Base-by-base conservation (phyloP, 2,329 filamentous ascomycete genomes). In the Pleochaeta shiraiana region DNA sequence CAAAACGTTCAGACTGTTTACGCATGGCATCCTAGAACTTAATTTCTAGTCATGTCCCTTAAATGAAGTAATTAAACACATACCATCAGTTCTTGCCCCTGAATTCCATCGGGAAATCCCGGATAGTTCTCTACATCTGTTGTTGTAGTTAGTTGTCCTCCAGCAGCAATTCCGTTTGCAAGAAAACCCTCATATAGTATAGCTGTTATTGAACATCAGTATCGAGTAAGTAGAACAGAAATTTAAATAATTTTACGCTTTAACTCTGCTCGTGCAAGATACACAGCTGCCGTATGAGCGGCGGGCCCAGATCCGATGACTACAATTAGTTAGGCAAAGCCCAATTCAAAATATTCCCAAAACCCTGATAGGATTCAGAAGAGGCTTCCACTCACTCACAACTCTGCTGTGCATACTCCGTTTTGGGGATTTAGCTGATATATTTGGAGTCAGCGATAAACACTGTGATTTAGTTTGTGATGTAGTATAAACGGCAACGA, bases 41-140 rank as follows among this genome's bases (percentile, higher is more conserved):
- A 24, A 16, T 50, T 3, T 9, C 9, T n/a, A n/a, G 45, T 4
- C 26, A 34, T 31, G 2, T 16, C n/a, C 9, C 11, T 21, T 50
- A n/a, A n/a, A 9, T 16, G n/a, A n/a, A 21, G 30, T 24, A 11
- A 6, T 30, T 11, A 39, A 14, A 30, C 30, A 61, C 33, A 21
- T 65, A 70, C 70, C 93, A 98, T 98, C 69, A 98, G 79, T 72
- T 90, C 86, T 65, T 82, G 77, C 69, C 93, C 93, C 76, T 90
- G 87, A 74, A 98, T 90, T 68, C 86, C 88, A 71, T 88, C 83
- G 72, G 88, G 87, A 78, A 97, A 98, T 60, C 93, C 93, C 30
- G 93, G 93, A 77, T 87, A 98, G 82, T 98, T 98, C 80, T 98
- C 93, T 66, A 98, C 85, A 70, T 98, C 95, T 72, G 95, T 97